Conservation (phyloP, 139 green algal genomes). For the Chlorella sp. region DNA sequence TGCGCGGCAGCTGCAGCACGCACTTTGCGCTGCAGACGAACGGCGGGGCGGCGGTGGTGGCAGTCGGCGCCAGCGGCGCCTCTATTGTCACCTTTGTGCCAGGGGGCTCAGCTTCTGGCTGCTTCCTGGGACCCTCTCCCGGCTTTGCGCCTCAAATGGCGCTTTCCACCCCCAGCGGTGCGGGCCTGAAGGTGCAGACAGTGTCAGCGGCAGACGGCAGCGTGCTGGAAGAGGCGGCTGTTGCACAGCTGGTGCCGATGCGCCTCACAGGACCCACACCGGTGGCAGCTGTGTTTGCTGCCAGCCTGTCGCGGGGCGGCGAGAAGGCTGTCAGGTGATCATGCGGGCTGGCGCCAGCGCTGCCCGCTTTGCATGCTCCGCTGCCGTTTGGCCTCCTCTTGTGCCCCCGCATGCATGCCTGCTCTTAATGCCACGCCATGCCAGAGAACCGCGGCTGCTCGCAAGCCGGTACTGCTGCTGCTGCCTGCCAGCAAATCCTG, state of each 20-base stretch:
- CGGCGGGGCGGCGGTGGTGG: neutral
- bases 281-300: neutral
- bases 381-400: neutral
- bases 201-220: slow-evolving; percentile 20
- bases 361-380: neutral
- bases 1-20: neutral
- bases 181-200: slow-evolving; percentile 18
- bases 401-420: neutral
- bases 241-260: neutral
- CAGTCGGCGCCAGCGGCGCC: neutral
- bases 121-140: neutral
- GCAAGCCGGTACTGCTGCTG: neutral
- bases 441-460: neutral
- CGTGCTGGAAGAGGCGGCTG: neutral
- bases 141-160: neutral
- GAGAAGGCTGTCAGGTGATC: neutral
- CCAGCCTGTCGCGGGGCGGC: neutral
- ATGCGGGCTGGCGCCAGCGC: neutral
- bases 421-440: neutral
- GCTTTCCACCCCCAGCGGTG: neutral
- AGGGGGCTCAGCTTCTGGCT: neutral
- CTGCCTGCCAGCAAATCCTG: neutral
- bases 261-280: neutral
- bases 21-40: slow-evolving; percentile 8
- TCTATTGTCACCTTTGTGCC: neutral